These are phyloP conservation scores for Prunus mume DNA, from an alignment of 306 rosid species.

Conservation along the genomic window DNA sequence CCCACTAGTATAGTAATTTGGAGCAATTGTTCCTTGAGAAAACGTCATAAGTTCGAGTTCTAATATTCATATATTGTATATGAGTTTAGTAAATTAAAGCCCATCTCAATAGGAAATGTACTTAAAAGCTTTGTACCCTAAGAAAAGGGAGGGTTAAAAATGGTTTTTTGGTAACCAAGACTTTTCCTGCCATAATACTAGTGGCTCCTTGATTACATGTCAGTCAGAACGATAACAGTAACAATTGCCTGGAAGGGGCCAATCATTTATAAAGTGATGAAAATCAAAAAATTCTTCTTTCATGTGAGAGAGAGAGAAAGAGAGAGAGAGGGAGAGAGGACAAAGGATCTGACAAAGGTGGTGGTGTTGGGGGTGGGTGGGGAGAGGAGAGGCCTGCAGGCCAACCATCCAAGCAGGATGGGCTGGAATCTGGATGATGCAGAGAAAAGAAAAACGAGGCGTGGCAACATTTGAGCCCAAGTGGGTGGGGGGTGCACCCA, in stretches of 20 bases:
- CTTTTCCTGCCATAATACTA: background rate
- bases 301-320: background rate
- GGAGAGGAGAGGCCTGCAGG: constrained; percentile 6
- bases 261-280: background rate
- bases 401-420: constrained; percentile 22
- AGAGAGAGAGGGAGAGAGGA: background rate
- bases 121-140: no score
- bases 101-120: no score
- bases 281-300: background rate
- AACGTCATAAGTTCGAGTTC: no score
- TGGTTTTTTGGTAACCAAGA: background rate
- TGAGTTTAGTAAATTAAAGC: no score
- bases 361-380: constrained; percentile 3
- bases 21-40: accelerated
- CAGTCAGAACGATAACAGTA: background rate
- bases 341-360: background rate
- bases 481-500: background rate
- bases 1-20: no score
- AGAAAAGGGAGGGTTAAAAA: background rate
- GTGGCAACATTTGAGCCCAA: constrained; percentile 23
- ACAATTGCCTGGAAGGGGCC: constrained; percentile 1
- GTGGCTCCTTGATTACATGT: background rate
- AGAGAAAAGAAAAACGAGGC: background rate
- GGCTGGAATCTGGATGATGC: constrained; percentile 17
- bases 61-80: accelerated